Base-by-base conservation (phyloP, 2,329 filamentous ascomycete species). In the Thermoascus crustaceus region DNA sequence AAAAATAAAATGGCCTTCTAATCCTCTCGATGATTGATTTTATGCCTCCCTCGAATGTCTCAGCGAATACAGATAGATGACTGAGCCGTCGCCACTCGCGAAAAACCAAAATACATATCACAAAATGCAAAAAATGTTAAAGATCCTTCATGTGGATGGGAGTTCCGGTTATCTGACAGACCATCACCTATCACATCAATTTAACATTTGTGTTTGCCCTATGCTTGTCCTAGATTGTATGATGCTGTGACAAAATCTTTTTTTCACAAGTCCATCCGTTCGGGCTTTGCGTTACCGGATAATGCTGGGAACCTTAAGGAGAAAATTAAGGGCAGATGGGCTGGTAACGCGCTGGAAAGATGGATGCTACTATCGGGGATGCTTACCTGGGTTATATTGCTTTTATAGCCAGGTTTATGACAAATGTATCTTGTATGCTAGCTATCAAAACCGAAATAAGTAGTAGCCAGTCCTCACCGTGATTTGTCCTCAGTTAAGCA, bases 161-260 rank as follows among this genome's bases (percentile, higher is more conserved):
- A 80, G 79, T 81, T 84, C 81, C 80, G 81, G 81, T 85, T 85
- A 84, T 84, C 80, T 82, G 76, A 78, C 80, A 82, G 78, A 69
- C 72, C 66, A 67, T 67, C 54, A 48, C 52, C 57, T 58, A 60
- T 61, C 50, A 46, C 59, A 53, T 64, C 45, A 50, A 44, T 32
- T 49, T 46, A 40, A 42, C 43, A 45, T 44, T 37, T 43, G 45
- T 45, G 43, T 43, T 50, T 37, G 46, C 57, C 14, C 24, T 11
- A 26, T 26, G 14, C 14, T 13, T 26, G n/a, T 10, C 24, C 24
- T 10, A 26, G 24, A 26, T 26, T n/a, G n/a, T n/a, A n/a, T n/a
- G n/a, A n/a, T n/a, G n/a, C n/a, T n/a, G n/a, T n/a, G n/a, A n/a
- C n/a, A n/a, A n/a, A n/a, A n/a, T n/a, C n/a, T n/a, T n/a, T n/a